Evolutionary conservation across 345 rosid genomes (phyloP).

Genomic region (Dimocarpus longan): DNA sequence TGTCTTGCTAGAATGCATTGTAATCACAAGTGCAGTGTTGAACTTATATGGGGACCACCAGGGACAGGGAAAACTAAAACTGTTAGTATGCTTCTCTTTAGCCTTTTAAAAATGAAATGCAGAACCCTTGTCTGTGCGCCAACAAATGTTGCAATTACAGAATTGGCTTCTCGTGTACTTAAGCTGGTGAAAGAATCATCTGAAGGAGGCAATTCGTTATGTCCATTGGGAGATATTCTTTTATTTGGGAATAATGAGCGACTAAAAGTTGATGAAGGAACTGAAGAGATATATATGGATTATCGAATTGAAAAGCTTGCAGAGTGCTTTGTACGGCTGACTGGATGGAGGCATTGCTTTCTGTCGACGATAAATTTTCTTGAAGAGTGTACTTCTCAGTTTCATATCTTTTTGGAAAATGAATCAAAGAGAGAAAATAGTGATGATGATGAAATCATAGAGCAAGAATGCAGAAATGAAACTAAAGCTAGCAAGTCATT

Average conservation of each 20-base stretch:
- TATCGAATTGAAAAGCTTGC: too few species aligned
- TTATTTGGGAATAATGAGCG: background rate
- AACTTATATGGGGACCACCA: background rate
- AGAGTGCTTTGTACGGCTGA: too few species aligned
- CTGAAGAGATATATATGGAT: too few species aligned
- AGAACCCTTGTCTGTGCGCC: background rate
- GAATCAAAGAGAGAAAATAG: too few species aligned
- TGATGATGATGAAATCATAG: too few species aligned
- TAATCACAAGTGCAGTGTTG: background rate
- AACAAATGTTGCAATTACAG: background rate
- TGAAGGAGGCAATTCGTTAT: background rate
- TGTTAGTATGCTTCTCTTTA: background rate
- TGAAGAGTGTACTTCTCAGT: too few species aligned
- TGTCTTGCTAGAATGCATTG: background rate
- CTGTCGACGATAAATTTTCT: too few species aligned
- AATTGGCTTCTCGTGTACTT: background rate
- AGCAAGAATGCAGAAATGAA: too few species aligned
- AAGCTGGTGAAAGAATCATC: background rate
- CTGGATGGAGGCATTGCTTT: too few species aligned
- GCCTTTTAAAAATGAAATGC: background rate
- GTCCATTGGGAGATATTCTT: constrained; percentile 18
- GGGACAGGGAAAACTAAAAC: background rate
- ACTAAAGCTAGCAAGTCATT: too few species aligned
- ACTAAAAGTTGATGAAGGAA: too few species aligned
- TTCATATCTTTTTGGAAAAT: too few species aligned